A percentile compares a stretch with the other conserved stretches of the same genome.
Evolutionary conservation across 2,329 filamentous ascomycete species (phyloP).

Genomic region (Diplodia scrobiculata): DNA sequence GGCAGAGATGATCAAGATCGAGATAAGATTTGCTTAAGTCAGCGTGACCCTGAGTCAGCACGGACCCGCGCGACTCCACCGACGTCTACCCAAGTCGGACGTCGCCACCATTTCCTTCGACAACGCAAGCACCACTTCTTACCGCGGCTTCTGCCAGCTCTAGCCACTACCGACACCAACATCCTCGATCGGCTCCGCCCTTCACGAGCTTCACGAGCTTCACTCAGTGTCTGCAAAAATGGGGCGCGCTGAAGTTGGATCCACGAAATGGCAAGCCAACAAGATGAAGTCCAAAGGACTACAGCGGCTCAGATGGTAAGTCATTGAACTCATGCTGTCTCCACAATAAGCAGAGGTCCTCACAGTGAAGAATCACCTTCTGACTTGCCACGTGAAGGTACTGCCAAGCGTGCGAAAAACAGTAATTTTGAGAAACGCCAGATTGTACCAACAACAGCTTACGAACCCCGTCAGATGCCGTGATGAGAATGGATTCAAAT

Average conservation of each 20-base stretch:
- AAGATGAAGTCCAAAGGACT: conserved; percentile 80
- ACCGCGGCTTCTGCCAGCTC: neutral
- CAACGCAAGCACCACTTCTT: neutral
- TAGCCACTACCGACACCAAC: neutral
- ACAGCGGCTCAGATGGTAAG: conserved; percentile 75
- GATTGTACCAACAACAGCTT: no score
- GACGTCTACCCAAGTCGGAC: neutral
- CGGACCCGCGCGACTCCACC: neutral
- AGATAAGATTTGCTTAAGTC: neutral
- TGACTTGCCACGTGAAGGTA: conserved; percentile 50
- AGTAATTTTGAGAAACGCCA: conserved; percentile 39
- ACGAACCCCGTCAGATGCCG: conserved; percentile 50
- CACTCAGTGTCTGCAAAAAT: conserved; percentile 59
- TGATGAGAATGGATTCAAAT: conserved; percentile 90
- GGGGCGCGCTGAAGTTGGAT: conserved; percentile 89
- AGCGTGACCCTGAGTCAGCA: neutral
- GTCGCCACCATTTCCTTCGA: neutral
- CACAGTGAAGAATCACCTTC: no score
- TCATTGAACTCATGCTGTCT: neutral
- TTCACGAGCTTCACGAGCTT: neutral
- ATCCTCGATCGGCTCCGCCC: neutral
- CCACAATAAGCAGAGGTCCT: no score
- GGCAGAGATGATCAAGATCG: neutral
- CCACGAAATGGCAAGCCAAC: conserved; percentile 87
- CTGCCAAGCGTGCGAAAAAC: conserved; percentile 75